Percentiles rank a stretch among this genome's conserved stretches.
phyloP scores from a whole-genome alignment of 2,329 filamentous ascomycete species.

The Cercospora zeae-maydis region DNA sequence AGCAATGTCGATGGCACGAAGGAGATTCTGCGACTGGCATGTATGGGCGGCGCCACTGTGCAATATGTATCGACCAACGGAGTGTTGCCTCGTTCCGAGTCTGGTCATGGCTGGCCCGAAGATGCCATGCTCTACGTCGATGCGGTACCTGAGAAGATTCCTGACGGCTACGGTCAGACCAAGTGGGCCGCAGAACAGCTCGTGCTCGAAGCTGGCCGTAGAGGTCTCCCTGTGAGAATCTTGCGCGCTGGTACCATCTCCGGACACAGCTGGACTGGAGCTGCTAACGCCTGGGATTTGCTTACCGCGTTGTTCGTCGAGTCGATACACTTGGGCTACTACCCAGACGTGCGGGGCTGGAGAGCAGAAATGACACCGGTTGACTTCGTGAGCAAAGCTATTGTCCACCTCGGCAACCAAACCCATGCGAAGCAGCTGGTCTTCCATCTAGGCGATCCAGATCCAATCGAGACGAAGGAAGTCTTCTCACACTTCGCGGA shows the following conservation, averaged over 20 bases:
- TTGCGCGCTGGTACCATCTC: conserved; percentile 74
- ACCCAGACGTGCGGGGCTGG: conserved; percentile 70
- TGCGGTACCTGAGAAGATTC: conserved; percentile 64
- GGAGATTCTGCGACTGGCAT: conserved; percentile 69
- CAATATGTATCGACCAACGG: conserved; percentile 80
- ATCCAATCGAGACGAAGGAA: conserved; percentile 61
- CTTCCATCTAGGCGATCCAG: conserved; percentile 72
- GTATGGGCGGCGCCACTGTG: conserved; percentile 64
- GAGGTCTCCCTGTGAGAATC: conserved; percentile 67
- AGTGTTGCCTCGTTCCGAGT: conserved; percentile 64
- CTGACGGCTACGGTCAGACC: conserved; percentile 73
- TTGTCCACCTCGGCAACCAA: conserved; percentile 66
- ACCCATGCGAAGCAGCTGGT: conserved; percentile 59
- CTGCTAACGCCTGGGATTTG: conserved; percentile 74
- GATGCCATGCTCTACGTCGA: conserved; percentile 63
- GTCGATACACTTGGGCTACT: conserved; percentile 67
- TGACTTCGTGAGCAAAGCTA: conserved; percentile 73
- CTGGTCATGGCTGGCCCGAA: conserved; percentile 66
- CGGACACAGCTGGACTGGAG: conserved; percentile 70
- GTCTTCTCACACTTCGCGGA: conserved; percentile 63
- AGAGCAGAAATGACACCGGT: conserved; percentile 80
- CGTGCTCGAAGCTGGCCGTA: conserved; percentile 63
- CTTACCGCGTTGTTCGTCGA: conserved; percentile 73
- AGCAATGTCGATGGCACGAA: conserved; percentile 77
- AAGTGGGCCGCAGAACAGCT: conserved; percentile 80